Evolutionary conservation across 2,329 filamentous ascomycete genomes (phyloP).

Genomic region (Thermomyces lanuginosus): DNA sequence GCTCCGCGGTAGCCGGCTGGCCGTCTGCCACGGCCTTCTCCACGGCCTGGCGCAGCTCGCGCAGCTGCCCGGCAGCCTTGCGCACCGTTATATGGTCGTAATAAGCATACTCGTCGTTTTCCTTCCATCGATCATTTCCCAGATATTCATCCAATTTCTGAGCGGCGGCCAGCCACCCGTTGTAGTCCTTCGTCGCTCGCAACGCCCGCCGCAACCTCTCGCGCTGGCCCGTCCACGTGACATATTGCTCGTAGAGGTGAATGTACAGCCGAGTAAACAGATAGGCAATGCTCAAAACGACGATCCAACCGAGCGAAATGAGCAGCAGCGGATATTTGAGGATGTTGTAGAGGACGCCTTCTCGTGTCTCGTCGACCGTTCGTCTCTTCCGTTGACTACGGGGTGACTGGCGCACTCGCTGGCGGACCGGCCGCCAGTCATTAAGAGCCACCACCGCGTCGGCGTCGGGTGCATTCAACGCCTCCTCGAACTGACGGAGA

Average conservation of each 20-base stretch:
- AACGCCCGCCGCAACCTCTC: conserved; percentile 55
- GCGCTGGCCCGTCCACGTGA: conserved; percentile 73
- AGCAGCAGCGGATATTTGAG: conserved; percentile 84
- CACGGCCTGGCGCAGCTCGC: conserved; percentile 26
- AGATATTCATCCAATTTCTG: conserved; percentile 64
- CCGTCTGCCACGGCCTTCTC: conserved; percentile 21
- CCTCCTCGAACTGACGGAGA: conserved; percentile 61
- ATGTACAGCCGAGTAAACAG: conserved; percentile 76
- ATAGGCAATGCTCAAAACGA: conserved; percentile 57
- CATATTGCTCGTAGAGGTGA: conserved; percentile 74
- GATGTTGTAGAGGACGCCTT: conserved; percentile 77
- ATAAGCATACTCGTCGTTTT: conserved; percentile 46
- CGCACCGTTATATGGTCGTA: conserved; percentile 78
- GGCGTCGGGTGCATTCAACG: conserved; percentile 65
- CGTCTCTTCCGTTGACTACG: conserved; percentile 32
- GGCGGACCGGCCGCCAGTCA: conserved; percentile 83
- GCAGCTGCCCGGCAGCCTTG: conserved; percentile 59
- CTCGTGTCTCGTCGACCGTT: conserved; percentile 78
- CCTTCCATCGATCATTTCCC: conserved; percentile 45
- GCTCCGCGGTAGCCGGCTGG: conserved; percentile 22
- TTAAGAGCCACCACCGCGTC: conserved; percentile 73
- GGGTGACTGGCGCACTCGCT: conserved; percentile 42
- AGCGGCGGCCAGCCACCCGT: conserved; percentile 69
- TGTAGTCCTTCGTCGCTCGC: conserved; percentile 55
- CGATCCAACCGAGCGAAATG: conserved; percentile 65